These are phyloP conservation scores for Colletotrichum incanum DNA, from an alignment of 2,329 filamentous ascomycete genomes.

Conservation along the genomic window DNA sequence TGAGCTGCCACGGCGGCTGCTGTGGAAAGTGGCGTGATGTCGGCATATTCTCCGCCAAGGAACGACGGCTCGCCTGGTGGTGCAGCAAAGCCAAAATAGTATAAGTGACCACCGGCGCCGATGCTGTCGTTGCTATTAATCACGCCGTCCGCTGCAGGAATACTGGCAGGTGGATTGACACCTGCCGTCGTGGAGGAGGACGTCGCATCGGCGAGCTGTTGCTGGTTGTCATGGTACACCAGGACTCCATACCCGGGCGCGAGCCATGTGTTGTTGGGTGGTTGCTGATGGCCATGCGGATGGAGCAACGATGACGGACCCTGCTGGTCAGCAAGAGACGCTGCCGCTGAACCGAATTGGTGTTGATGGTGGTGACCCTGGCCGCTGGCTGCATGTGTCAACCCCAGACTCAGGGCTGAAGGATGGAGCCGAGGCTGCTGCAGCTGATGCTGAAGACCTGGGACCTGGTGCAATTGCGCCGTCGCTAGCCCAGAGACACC, in stretches of 20 bases:
- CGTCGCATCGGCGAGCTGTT: conserved; percentile 14
- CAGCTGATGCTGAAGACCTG: conserved; percentile 13
- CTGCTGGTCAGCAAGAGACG: conserved; percentile 29
- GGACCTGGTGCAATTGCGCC: conserved; percentile 23
- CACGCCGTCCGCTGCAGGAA: conserved; percentile 25
- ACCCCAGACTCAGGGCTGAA: conserved; percentile 29
- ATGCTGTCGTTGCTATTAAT: neutral
- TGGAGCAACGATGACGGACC: conserved; percentile 20
- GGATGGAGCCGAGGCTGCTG: conserved; percentile 19
- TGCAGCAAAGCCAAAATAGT: conserved; percentile 38
- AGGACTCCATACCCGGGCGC: conserved; percentile 35
- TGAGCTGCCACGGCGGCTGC: conserved; percentile 20
- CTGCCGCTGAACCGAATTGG: conserved; percentile 15
- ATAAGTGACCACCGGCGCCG: conserved; percentile 12
- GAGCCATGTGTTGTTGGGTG: conserved; percentile 29
- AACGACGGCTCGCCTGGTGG: conserved; percentile 38
- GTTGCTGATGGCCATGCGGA: conserved; percentile 24
- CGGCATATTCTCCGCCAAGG: conserved; percentile 40
- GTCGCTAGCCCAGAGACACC: conserved; percentile 24
- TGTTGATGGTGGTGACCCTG: conserved; percentile 29
- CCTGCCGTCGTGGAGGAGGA: conserved; percentile 12
- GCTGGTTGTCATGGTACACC: conserved; percentile 23
- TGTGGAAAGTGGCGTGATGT: conserved; percentile 43
- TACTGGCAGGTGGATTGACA: conserved; percentile 11
- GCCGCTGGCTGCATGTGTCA: conserved; percentile 26